A percentile compares a stretch with the other conserved stretches of the same genome.
phyloP scores from a whole-genome alignment of 2,329 filamentous ascomycete species.

The Penicillium sp. region DNA sequence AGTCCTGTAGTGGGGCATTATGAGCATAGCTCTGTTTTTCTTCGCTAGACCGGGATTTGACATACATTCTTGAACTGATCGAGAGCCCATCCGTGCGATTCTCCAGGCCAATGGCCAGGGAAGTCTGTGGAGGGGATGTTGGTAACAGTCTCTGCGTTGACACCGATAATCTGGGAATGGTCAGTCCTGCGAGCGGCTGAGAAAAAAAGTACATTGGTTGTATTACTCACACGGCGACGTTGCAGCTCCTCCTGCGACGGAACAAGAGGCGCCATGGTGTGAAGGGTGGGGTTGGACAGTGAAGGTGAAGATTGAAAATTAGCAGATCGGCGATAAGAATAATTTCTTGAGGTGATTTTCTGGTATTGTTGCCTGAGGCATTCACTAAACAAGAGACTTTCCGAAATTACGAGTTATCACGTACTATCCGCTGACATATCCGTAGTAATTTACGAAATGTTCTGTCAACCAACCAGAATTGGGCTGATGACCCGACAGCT shows the following conservation, averaged over 20 bases:
- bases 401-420: not conserved
- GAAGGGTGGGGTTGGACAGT: conserved; percentile 15
- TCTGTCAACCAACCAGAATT: conserved; percentile 32
- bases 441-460: conserved; percentile 12
- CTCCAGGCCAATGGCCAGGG: conserved; percentile 85
- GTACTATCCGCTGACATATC: not conserved
- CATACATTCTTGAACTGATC: conserved; percentile 66
- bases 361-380: conserved; percentile 31
- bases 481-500: conserved; percentile 37
- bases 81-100: conserved; percentile 79
- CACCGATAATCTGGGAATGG: conserved; percentile 68
- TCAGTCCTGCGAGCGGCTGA: not conserved
- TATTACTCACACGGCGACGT: conserved; percentile 41
- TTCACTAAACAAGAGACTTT: not conserved
- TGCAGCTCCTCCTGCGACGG: conserved; percentile 46
- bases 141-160: conserved; percentile 87
- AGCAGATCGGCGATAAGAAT: conserved; percentile 28
- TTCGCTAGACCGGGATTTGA: not conserved
- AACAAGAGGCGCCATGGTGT: conserved; percentile 45
- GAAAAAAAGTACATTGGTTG: not conserved
- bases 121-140: conserved; percentile 89
- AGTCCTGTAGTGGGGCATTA: conserved; percentile 48
- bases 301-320: conserved; percentile 21
- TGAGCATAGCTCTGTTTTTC: not conserved
- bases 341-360: conserved; percentile 36